A percentile compares a stretch with the other conserved stretches of the same genome.
These are phyloP conservation scores for Hypomontagnella submonticulosa DNA, from an alignment of 495 filamentous ascomycete species.

Conservation along the genomic window DNA sequence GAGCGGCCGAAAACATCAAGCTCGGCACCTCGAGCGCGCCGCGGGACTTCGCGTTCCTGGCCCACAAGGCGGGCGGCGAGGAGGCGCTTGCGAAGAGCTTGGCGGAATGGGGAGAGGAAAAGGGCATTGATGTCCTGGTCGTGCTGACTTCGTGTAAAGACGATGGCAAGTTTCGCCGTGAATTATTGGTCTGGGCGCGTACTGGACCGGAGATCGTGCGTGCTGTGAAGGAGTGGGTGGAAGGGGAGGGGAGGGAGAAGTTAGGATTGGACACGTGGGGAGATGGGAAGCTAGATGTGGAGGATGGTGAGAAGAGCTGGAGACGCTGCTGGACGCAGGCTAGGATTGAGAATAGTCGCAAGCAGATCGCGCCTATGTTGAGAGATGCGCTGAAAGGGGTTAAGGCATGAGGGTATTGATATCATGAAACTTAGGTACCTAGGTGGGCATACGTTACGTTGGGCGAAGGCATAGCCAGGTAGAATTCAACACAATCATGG, in stretches of 20 bases:
- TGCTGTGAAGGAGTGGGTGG: conserved; percentile 65
- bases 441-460: conserved; percentile 2
- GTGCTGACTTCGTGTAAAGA: conserved; percentile 80
- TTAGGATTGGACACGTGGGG: conserved; percentile 69
- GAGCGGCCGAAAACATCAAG: conserved; percentile 45
- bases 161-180: conserved; percentile 69
- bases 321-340: conserved; percentile 74
- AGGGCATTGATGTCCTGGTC: conserved; percentile 70
- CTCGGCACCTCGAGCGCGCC: conserved; percentile 83
- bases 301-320: conserved; percentile 53
- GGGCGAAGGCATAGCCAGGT: too few relatives aligned
- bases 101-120: conserved; percentile 64
- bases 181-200: conserved; percentile 77
- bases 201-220: conserved; percentile 52
- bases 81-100: conserved; percentile 49
- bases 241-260: conserved; percentile 52
- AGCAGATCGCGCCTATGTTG: conserved; percentile 88
- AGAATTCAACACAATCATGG: too few relatives aligned
- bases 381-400: conserved; percentile 68
- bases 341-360: conserved; percentile 76
- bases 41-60: conserved; percentile 71
- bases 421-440: neutral
- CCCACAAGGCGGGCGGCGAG: conserved; percentile 64
- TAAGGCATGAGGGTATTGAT: neutral
- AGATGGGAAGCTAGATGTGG: conserved; percentile 57